phyloP scores from a whole-genome alignment of 1,284 basidiomycete species.

The Tilletia indica region DNA sequence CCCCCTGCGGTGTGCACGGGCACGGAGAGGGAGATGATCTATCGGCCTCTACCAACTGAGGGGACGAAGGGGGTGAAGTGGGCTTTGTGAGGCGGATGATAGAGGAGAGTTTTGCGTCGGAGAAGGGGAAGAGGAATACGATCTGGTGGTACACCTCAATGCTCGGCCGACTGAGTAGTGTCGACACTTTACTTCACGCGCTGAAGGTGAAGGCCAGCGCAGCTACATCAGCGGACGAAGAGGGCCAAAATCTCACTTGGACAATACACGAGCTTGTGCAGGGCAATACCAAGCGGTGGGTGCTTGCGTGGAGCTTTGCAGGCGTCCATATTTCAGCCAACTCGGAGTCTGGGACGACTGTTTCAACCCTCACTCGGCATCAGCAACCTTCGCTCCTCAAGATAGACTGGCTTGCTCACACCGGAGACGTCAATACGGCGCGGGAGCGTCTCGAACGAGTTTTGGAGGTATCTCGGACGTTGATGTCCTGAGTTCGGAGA shows the following conservation, averaged over 20 bases:
- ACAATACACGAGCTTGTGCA: slow-evolving; percentile 77
- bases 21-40: slow-evolving; percentile 79
- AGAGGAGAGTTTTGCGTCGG: slow-evolving; percentile 67
- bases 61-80: slow-evolving; percentile 71
- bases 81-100: slow-evolving; percentile 77
- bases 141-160: slow-evolving; percentile 80
- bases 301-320: slow-evolving; percentile 76
- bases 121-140: slow-evolving; percentile 2
- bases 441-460: not conserved
- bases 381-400: not conserved
- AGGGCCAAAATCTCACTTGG: slow-evolving; percentile 69
- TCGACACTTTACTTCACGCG: slow-evolving; percentile 65
- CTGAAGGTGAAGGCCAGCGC: slow-evolving; percentile 61
- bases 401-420: not conserved
- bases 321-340: slow-evolving; percentile 61
- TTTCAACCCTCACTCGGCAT: slow-evolving; percentile 1
- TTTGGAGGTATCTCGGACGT: not conserved
- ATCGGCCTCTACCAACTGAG: slow-evolving; percentile 47
- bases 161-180: slow-evolving; percentile 78
- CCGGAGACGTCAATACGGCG: not conserved
- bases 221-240: not conserved
- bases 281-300: slow-evolving; percentile 84
- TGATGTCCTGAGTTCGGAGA: not conserved
- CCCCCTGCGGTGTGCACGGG: slow-evolving; percentile 67
- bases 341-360: not conserved